These are phyloP conservation scores for Dryas integrifolia DNA, from an alignment of 331 rosid species.

Conservation along the genomic window DNA sequence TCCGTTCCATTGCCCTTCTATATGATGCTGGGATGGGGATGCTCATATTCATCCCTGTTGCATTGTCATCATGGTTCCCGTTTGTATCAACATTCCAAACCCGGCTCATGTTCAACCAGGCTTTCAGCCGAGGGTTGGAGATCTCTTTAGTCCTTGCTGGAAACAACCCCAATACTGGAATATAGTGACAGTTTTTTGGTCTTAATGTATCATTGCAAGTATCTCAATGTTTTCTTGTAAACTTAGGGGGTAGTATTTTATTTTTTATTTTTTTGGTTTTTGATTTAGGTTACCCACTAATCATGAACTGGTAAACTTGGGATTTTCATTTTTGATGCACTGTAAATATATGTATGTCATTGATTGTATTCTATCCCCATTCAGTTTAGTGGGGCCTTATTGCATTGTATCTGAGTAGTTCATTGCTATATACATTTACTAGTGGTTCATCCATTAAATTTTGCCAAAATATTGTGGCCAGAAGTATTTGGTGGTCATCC, in stretches of 20 bases:
- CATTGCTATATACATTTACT: background rate
- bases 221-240: background rate
- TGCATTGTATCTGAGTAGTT: background rate
- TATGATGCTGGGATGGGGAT: constrained; percentile 98
- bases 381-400: background rate
- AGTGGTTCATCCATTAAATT: background rate
- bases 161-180: constrained; percentile 69
- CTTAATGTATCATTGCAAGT: constrained; percentile 4
- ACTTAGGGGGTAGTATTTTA: background rate
- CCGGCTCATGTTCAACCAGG: constrained; percentile 96
- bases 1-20: constrained; percentile 78
- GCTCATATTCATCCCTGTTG: constrained; percentile 81
- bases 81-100: constrained; percentile 91
- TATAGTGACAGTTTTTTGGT: constrained; percentile 21
- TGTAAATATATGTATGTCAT: constrained; percentile 19
- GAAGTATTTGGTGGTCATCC: background rate
- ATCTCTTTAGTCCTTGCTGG: constrained; percentile 90
- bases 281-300: background rate
- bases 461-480: background rate
- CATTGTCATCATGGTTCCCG: constrained; percentile 85
- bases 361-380: background rate
- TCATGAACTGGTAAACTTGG: background rate
- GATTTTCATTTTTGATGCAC: background rate
- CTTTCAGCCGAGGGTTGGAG: constrained; percentile 92
- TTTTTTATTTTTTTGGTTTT: background rate